phyloP scores from a whole-genome alignment of 2,329 filamentous ascomycete species.

The Pseudogymnoascus sp. region DNA sequence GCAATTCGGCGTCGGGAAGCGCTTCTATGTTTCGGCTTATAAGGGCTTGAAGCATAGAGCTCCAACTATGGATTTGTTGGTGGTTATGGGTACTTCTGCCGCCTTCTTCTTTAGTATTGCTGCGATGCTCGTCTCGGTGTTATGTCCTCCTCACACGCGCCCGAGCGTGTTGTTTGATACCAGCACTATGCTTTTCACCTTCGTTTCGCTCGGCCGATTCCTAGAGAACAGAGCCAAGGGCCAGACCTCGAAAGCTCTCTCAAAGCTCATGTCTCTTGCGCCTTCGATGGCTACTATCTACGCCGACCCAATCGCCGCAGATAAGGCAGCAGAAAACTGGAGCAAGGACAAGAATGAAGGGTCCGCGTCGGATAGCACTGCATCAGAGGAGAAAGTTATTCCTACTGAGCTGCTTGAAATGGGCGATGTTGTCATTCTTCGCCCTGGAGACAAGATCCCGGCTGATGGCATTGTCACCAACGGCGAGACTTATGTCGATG shows the following conservation, averaged over 20 bases:
- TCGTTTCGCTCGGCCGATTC: slow-evolving; percentile 84
- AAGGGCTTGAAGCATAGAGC: slow-evolving; percentile 85
- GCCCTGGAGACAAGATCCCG: slow-evolving; percentile 92
- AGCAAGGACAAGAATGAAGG: slow-evolving; percentile 38
- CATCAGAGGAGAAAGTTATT: slow-evolving; percentile 75
- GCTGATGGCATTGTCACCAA: slow-evolving; percentile 81
- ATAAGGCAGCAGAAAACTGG: slow-evolving; percentile 82
- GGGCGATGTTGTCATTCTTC: slow-evolving; percentile 84
- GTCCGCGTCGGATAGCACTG: slow-evolving; percentile 41
- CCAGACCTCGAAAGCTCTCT: slow-evolving; percentile 89
- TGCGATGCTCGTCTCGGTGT: slow-evolving; percentile 74
- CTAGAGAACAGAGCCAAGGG: slow-evolving; percentile 93
- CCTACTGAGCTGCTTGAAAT: slow-evolving; percentile 92
- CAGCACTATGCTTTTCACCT: slow-evolving; percentile 96
- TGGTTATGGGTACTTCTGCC: slow-evolving; percentile 85
- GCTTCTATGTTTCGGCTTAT: slow-evolving; percentile 89
- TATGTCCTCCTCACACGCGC: slow-evolving; percentile 65
- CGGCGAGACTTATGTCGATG: slow-evolving; percentile 88
- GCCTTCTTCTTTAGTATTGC: slow-evolving; percentile 94
- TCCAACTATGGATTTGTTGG: slow-evolving; percentile 95
- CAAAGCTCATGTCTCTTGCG: slow-evolving; percentile 86
- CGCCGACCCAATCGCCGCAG: slow-evolving; percentile 82
- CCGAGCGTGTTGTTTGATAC: slow-evolving; percentile 94
- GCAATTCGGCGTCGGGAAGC: slow-evolving; percentile 90
- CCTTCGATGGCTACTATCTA: slow-evolving; percentile 98